Evolutionary conservation across 257 asterid genomes (phyloP), one percentile per base, ranked within the genome.

Genomic region (Cruciata laevipes): DNA sequence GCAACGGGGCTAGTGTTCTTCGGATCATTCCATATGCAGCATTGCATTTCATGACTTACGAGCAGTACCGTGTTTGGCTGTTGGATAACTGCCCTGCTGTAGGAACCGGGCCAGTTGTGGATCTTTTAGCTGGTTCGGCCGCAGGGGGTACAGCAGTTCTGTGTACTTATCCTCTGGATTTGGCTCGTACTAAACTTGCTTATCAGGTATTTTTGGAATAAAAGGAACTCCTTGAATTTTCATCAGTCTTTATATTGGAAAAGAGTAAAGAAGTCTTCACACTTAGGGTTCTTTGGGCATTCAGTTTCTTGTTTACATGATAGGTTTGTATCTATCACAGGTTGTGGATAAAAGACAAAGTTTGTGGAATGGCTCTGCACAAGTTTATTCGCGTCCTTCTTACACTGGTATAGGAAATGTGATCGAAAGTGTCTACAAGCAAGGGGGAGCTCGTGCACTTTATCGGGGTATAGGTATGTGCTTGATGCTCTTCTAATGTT

Each of bases 121-220:
- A 90, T 84, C 96, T 94, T 53, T 80, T 94, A 75, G 99, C 99
- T 38, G 99, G 99, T 70, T 90, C 99, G 53, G 91, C 81, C 21
- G 95, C 99, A 24, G 99, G 99, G 33, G 99, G 97, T 24, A 94
- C 99, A 31, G 99, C 99, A 27, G 99, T 90, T 66, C 76, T 94
- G 74, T 94, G 99, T 82, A 94, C 99, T 20, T 94, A 94, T 78
- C 99, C 99, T 37, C 80, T 94, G 68, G 99, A 94, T 80, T 83
- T 94, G 78, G 99, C 96, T 52, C 99, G 99, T 35, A 88, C 99
- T 42, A 94, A 90, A 81, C 95, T 94, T 27, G 99, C 99, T 49
- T 94, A 90, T 79, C 99, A 94, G 99, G 99, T 94, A 68, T 58
- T 17, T 24, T 30, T 61, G 52, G 32, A 61, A 17, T 24, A 20